Evolutionary conservation across 345 rosid genomes (phyloP).

Genomic region (Theobroma cacao): DNA sequence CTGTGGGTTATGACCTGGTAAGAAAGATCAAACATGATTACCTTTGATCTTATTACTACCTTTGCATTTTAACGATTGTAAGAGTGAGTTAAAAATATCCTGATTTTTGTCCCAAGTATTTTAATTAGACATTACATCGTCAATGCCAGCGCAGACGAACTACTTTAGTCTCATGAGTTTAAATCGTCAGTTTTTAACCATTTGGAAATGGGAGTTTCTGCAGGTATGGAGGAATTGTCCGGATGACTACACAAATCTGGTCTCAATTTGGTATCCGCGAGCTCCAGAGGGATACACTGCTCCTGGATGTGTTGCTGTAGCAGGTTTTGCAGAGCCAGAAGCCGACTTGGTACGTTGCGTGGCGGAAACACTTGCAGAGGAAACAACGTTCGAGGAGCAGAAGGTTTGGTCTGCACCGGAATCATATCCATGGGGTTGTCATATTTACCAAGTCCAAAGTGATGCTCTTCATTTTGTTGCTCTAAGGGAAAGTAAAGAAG

Average conservation of each 20-base stretch:
- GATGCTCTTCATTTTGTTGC: constrained; percentile 92
- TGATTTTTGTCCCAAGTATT: not conserved
- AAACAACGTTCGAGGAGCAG: constrained; percentile 77
- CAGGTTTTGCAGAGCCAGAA: constrained; percentile 70
- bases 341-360: constrained; percentile 53
- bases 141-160: not conserved
- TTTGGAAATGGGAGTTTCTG: not conserved
- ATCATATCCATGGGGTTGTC: constrained; percentile 92
- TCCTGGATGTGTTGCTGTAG: constrained; percentile 73
- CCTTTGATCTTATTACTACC: not conserved
- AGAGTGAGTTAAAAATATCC: not conserved
- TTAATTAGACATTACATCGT: not conserved
- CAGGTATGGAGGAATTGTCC: constrained; percentile 96
- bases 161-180: not conserved
- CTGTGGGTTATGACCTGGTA: constrained; percentile 92
- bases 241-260: constrained; percentile 63
- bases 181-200: not conserved
- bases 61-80: not conserved
- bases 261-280: constrained; percentile 92
- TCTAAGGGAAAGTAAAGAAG: constrained; percentile 65
- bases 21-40: constrained; percentile 42
- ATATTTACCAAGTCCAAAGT: constrained; percentile 77
- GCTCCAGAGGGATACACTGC: constrained; percentile 81
- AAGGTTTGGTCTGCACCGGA: constrained; percentile 85
- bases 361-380: constrained; percentile 64